phyloP scores from a whole-genome alignment of 441 rosid genomes.

The Euphorbia celastroides region DNA sequence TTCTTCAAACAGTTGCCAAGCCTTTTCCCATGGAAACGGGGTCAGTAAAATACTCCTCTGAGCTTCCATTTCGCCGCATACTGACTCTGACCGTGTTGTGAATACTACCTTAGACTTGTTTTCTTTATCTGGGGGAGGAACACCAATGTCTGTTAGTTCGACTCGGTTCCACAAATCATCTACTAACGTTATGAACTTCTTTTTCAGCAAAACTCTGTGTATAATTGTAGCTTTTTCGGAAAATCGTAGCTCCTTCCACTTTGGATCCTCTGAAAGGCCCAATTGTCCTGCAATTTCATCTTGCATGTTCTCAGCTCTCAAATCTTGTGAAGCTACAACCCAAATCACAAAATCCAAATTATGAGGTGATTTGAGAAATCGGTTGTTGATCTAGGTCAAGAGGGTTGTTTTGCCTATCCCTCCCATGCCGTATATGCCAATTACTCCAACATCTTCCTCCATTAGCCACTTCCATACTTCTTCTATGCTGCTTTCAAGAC shows the following conservation, averaged over 20 bases:
- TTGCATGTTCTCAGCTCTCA: background rate
- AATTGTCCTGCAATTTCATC: background rate
- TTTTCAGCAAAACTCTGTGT: background rate
- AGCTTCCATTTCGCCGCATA: background rate
- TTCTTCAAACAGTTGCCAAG: background rate
- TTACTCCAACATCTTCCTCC: background rate
- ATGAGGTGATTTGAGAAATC: background rate
- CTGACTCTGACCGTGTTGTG: background rate
- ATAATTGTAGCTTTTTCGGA: background rate
- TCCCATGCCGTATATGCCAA: conserved; percentile 16
- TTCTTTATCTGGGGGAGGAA: background rate
- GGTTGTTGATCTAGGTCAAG: background rate
- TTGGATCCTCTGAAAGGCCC: background rate
- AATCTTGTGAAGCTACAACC: background rate
- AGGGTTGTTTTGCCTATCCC: conserved; percentile 19
- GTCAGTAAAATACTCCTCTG: background rate
- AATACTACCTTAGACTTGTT: background rate
- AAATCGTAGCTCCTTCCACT: background rate
- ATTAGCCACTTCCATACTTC: background rate
- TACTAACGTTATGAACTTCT: background rate
- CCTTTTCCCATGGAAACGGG: background rate
- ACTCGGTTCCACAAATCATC: conserved; percentile 1
- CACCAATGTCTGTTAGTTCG: background rate
- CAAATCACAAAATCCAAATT: background rate
- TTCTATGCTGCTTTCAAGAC: background rate